These are phyloP conservation scores for Salvia splendens DNA, from an alignment of 257 asterid genomes.

Conservation along the genomic window DNA sequence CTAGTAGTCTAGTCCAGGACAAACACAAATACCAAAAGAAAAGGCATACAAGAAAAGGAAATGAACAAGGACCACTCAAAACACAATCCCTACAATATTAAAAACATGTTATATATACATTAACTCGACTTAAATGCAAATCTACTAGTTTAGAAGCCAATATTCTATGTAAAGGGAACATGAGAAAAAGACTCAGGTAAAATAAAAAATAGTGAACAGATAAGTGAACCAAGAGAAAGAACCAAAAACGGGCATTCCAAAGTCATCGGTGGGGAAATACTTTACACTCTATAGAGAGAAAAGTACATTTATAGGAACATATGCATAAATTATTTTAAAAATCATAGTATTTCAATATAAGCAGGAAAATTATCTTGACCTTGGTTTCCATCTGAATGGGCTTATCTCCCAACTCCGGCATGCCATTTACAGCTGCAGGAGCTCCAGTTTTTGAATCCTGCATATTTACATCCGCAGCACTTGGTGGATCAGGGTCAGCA, in stretches of 20 bases:
- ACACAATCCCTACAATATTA: background rate
- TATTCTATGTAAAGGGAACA: background rate
- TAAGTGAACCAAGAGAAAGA: background rate
- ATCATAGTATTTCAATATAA: background rate
- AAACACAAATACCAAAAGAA: background rate
- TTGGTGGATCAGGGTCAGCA: constrained; percentile 45
- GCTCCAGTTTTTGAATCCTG: constrained; percentile 61
- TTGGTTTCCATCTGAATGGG: constrained; percentile 80
- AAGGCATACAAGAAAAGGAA: background rate
- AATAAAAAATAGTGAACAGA: background rate
- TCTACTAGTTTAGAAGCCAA: background rate
- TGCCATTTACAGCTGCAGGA: constrained; percentile 69
- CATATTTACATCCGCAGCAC: constrained; percentile 60
- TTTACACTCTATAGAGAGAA: background rate
- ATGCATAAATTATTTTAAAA: background rate
- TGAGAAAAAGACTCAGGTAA: background rate
- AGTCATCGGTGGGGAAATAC: background rate
- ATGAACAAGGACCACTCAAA: background rate
- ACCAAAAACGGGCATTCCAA: background rate
- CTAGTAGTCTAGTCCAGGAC: background rate
- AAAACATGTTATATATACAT: background rate
- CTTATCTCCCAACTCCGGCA: constrained; percentile 61
- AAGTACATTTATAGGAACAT: background rate
- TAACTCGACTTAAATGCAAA: background rate
- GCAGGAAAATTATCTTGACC: constrained; percentile 55